Evolutionary conservation across 176 grass and related monocot genomes (phyloP), one percentile per base, ranked within the genome.

Genomic region (Juncus inflexus): DNA sequence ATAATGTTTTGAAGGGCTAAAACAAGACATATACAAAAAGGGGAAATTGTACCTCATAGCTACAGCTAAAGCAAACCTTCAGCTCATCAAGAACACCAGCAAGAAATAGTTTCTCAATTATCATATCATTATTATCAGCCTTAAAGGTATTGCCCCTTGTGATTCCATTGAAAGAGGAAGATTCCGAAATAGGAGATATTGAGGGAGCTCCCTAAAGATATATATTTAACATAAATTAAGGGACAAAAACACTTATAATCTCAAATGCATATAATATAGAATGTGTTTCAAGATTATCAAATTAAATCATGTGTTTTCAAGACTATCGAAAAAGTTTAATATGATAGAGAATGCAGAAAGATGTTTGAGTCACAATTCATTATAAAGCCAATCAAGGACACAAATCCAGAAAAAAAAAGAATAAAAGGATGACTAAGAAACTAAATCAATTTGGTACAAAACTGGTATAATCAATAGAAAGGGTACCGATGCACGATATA

Each of bases 401-500:
- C 9, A 51, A 51, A 10, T 9, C 2, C 50, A 40, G 9, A 40
- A 54, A 38, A 40, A 70, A 66, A 61, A 14, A 70, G 28, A 65
- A 87, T 39, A 40, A 35, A 62, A 19, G 41, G 14, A 42, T 52
- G 13, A 78, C 19, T 28, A 28, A 28, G 19, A 66, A 75, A 66
- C 41, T 72, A 50, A 50, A 51, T 47, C 49, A 51, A 55, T 58
- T 36, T 45, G 66, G 49, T 11, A 53, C 5, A 12, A 55, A 72
- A 74, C 66, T 58, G n/a, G 12, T 50, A 72, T 58, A 39, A 28
- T 28, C 19, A 28, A 28, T 40, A 42, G 12, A 77, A 56, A 75
- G 38, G 55, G 63, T 97, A 97, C 92, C 77, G 92, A 91, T 89
- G 87, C 87, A 81, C 87, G 92, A 66, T 97, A 97, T 81, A 83